Base-by-base conservation (phyloP, 192 early-diverging fungal genomes). In the Coemansia guatemalensis region DNA sequence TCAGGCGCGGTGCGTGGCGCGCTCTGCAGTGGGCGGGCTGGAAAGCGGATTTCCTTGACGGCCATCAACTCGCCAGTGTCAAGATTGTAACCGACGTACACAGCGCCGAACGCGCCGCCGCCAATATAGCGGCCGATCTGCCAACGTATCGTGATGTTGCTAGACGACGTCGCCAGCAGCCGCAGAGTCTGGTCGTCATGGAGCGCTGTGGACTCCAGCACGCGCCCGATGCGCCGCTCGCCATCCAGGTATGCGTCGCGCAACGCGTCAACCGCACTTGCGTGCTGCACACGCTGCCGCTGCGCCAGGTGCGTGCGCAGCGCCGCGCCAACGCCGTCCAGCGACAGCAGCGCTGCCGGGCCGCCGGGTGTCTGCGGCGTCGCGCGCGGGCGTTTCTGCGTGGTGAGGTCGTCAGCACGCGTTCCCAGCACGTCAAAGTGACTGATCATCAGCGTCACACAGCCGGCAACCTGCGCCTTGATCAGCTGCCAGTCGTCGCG, bases 41-140 rank as follows among this genome's bases (percentile, higher is more conserved):
- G 89, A 77, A 94, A 92, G 24, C 88, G 82, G 57, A 96, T 96
- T 64, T 94, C 94, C 69, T 96, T 96, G 64, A 94, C 94, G 0
- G 94, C 94, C 89, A 96, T 93, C 18, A 94, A 64, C 55, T 90
- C 91, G 33, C 89, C 88, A 2, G 90, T 86, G 65, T 92, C 90
- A 27, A 92, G 83, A 53, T 94, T 94, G 60, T 90, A 87, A 8
- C 88, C 94, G 53, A 89, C 78, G 67, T 92, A 93, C 21, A 95
- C 94, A 0, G 90, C 87, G 8, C 94, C 94, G 80, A 89, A 96
- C 0, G 92, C 88, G 44, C 94, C 94, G 17, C 91, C 85, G 5
- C 94, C 93, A 48, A 96, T 87, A 56, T 87, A 92, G 54, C 87
- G 85, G 18, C 89, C 92, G 57, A 90, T 87, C 60, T 94, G 90